Evolutionary conservation across 163 green algal species (phyloP).

Genomic region (Scenedesmus sp.): DNA sequence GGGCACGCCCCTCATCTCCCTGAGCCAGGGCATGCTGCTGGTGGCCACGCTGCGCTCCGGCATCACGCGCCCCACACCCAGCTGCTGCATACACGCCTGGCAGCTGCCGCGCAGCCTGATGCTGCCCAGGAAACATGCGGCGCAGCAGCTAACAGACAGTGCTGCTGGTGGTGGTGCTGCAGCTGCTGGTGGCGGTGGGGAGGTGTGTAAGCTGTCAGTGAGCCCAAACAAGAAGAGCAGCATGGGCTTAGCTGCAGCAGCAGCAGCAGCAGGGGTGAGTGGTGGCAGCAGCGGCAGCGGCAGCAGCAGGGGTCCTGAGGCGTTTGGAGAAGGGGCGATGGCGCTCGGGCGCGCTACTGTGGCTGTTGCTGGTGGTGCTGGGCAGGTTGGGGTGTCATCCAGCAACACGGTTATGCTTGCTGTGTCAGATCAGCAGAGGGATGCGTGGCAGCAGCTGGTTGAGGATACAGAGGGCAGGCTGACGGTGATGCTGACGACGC

Average conservation of each 20-base stretch:
- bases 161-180: background rate
- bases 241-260: conserved; percentile 5
- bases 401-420: conserved; percentile 43
- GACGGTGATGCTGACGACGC: conserved; percentile 39
- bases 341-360: conserved; percentile 17
- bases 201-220: conserved; percentile 29
- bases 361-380: background rate
- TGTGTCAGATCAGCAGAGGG: conserved; percentile 26
- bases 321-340: conserved; percentile 20
- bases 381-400: background rate
- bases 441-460: conserved; percentile 22
- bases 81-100: conserved; percentile 44
- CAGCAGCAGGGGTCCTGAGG: conserved; percentile 11
- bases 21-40: conserved; percentile 46
- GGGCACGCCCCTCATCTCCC: conserved; percentile 21
- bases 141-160: background rate
- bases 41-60: conserved; percentile 17
- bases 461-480: conserved; percentile 31
- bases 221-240: conserved; percentile 24
- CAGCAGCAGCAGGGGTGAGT: background rate
- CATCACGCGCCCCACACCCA: background rate
- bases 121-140: background rate
- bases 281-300: conserved; percentile 21
- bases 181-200: background rate
- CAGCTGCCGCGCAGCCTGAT: conserved; percentile 18